A percentile compares a stretch with the other conserved stretches of the same genome.
phyloP scores from a whole-genome alignment of 768 basidiomycete species.

The Mycena crocata region DNA sequence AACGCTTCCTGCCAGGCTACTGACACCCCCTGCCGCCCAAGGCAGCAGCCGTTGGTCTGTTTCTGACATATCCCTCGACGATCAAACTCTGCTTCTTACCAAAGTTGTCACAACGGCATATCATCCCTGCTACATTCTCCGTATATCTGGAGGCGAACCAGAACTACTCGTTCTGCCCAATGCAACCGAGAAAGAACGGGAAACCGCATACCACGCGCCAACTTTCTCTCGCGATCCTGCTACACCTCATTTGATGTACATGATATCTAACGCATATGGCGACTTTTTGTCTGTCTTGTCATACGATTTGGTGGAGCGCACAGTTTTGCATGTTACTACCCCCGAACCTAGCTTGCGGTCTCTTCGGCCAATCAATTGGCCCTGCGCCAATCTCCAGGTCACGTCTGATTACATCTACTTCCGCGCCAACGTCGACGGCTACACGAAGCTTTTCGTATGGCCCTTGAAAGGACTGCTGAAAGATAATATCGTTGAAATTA shows the following conservation, averaged over 20 bases:
- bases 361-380: conserved; percentile 50
- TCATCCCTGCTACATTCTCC: conserved; percentile 45
- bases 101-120: conserved; percentile 43
- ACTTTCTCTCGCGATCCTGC: conserved; percentile 47
- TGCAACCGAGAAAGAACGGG: conserved; percentile 44
- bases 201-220: conserved; percentile 33
- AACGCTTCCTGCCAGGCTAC: conserved; percentile 44
- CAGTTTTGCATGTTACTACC: conserved; percentile 52
- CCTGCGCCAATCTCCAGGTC: conserved; percentile 40
- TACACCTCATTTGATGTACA: conserved; percentile 44
- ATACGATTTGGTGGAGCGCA: conserved; percentile 44
- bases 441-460: conserved; percentile 43
- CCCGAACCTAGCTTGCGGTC: conserved; percentile 45
- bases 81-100: conserved; percentile 49
- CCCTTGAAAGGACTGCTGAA: conserved; percentile 44
- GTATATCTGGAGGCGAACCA: conserved; percentile 45
- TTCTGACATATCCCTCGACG: conserved; percentile 50
- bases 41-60: conserved; percentile 47
- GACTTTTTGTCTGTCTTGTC: conserved; percentile 51
- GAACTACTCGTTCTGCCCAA: conserved; percentile 49
- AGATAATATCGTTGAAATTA: conserved; percentile 46
- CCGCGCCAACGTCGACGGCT: conserved; percentile 53
- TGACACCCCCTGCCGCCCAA: conserved; percentile 46
- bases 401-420: conserved; percentile 46
- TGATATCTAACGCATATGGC: conserved; percentile 51